Base-by-base conservation (phyloP, 2,329 filamentous ascomycete species). In the Penicillium sp. region DNA sequence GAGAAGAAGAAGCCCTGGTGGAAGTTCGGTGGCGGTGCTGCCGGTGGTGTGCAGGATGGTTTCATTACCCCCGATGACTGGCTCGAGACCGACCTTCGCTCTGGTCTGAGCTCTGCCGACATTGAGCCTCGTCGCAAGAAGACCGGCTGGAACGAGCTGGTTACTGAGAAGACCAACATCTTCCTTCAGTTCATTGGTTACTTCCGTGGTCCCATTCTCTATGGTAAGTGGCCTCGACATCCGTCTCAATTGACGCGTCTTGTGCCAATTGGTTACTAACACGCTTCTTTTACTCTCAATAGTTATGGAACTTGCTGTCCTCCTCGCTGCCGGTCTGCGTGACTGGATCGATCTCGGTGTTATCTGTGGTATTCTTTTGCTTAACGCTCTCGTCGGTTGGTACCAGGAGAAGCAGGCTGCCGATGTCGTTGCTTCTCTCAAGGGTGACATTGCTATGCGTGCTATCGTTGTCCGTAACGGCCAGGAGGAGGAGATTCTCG, bases 341-440 rank as follows among this genome's bases (percentile, higher is more conserved):
- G 87, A 89, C 77, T 91, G 88, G 88, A 83, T 90, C 64, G 88
- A 91, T 79, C 83, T 90, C 66, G 88, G 87, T 83, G 87, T 91
- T 74, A 91, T 91, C 73, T 84, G 87, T 68, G 88, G 83, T 80
- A 91, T 91, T 75, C 79, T 91, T 55, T 68, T 87, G 71, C 86
- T 91, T 62, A 91, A 91, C 79, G 88, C 88, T 64, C 78, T 87
- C 63, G 88, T 90, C 74, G 88, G 88, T 80, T 91, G 88, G 85
- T 90, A 91, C 75, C 88, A 90, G 75, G 88, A 91, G 78, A 91
- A 91, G 80, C 88, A 90, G 77, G 88, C 88, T 68, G 88, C 87
- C 65, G 88, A 91, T 76, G 87, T 90, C 69, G 88, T 90, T 69
- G 88, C 88, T 56, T 85, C 81, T 62, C 79, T 91, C 61, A 90